phyloP scores from a whole-genome alignment of 345 rosid species.

The Pistacia integerrima region DNA sequence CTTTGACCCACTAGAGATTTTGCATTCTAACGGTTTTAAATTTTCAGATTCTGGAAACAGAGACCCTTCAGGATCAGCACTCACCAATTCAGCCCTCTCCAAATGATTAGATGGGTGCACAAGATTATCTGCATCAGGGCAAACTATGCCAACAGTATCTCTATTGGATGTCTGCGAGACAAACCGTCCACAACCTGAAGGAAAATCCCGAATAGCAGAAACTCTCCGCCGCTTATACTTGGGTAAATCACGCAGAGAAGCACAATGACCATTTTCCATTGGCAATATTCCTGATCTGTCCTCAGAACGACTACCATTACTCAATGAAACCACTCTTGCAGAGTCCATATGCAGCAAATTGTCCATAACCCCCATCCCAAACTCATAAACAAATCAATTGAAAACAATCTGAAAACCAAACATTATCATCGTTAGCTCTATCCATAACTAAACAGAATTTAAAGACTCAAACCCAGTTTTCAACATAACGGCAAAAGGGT shows the following conservation, averaged over 20 bases:
- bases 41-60: conserved; percentile 16
- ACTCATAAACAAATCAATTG: conserved; percentile 21
- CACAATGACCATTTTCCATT: conserved; percentile 33
- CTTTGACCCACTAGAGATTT: conserved; percentile 12
- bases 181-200: conserved; percentile 48
- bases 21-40: conserved; percentile 7
- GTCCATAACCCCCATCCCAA: conserved; percentile 45
- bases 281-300: conserved; percentile 26
- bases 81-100: conserved; percentile 9
- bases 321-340: conserved; percentile 28
- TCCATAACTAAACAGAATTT: not conserved
- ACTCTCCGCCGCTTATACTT: conserved; percentile 47
- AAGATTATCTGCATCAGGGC: conserved; percentile 12
- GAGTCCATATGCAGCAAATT: conserved; percentile 35
- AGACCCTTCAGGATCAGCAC: conserved; percentile 4
- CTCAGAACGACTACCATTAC: conserved; percentile 32
- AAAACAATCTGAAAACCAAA: conserved; percentile 25
- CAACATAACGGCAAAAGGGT: not conserved
- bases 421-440: conserved; percentile 10
- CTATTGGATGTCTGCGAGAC: conserved; percentile 12
- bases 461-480: not conserved
- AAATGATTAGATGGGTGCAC: conserved; percentile 11
- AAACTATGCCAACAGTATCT: conserved; percentile 12
- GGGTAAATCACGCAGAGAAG: conserved; percentile 13
- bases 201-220: conserved; percentile 53